Base-by-base conservation (phyloP, 2,329 filamentous ascomycete species). In the Metarhizium robertsii region DNA sequence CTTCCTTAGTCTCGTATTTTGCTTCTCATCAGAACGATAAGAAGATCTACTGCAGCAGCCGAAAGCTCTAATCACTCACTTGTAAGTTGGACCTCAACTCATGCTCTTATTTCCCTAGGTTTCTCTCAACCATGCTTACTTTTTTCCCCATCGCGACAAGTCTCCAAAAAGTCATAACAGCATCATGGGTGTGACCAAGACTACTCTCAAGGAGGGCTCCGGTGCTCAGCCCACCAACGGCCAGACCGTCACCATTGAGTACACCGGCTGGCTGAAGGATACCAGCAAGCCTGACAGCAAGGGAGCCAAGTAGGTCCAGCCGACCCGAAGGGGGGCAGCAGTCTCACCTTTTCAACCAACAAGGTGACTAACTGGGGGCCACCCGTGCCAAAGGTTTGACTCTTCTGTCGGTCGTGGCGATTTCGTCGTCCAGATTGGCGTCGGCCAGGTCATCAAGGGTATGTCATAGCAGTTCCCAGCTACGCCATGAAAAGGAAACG, bases 401-500 rank as follows among this genome's bases (percentile, higher is more conserved):
- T 88, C 85, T 58, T 96, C 92, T 18, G 79, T 86, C 61, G 85
- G 84, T 59, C 84, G 89, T 55, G 86, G 85, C 52, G 83, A 90
- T 70, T 92, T 97, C 67, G 75, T 83, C 59, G 87, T 84, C 60
- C 68, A 73, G 57, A 97, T 99, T 71, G 94, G 94, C 53, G 78
- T 87, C 61, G 90, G 90, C 54, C 79, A 82, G 67, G 88, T 97
- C 67, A 96, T 99, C 75, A 83, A 81, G 77, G 92, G 92, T 94
- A 79, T 29, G 52, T 25, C 10, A 13, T 18, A 32, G 29, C 40
- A 43, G 34, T 29, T 7, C 16, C 60, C 73, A 63, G 42, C 32
- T 34, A 34, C 32, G 25, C 32, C 6, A 34, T 11, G 32, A 7
- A 34, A 34, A 13, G 10, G 40, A 13, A 6, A 6, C 40, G 2